Evolutionary conservation across 202 grass and related monocot species (phyloP), one percentile per base, ranked within the genome.

Genomic region (Panicum hallii): DNA sequence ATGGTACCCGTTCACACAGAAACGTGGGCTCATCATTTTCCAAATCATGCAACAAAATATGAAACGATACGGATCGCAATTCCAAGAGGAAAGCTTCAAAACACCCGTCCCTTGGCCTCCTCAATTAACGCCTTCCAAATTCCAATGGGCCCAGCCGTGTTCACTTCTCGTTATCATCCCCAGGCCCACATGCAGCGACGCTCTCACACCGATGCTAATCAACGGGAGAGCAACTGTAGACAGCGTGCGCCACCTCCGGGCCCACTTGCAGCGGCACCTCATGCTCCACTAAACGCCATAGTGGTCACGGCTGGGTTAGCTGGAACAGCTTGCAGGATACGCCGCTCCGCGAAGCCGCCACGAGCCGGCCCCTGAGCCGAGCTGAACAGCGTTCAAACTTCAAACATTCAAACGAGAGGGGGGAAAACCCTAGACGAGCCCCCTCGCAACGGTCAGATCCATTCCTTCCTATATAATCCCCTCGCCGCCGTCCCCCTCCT

Each of bases 381-480:
- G 42, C 67, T 4, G 4, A 14, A 42, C 62, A 71, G 34, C 38
- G 89, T 88, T 89, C 83, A 89, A 89, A 91, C 81, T 88, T 91
- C 86, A 89, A 89, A 89, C 77, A 46, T 89, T 87, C 79, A 82
- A 91, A 94, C 19, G 10, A 42, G 50, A 83, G 28, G 11, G 17
- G 57, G 56, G 15, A 66, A 85, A 90, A 82, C 71, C 77, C 77
- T 91, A 84, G 76, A 57, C 20, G 41, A 40, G 45, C 4, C 78
- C 23, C 38, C 17, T 44, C 63, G 2, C 87, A 97, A 93, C 91
- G 94, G 89, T 91, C 73, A 5, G 69, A 74, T 54, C 42, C 84
- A 53, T 56, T 46, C 76, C 85, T 56, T 46, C 76, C 85, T 87
- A 84, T 93, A 91, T 87, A 90, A 76, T 12, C 52, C 11, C 72